Evolutionary conservation across 148 eudicot species (phyloP), one percentile per base, ranked within the genome.

Genomic region (Persicaria tinctoria): DNA sequence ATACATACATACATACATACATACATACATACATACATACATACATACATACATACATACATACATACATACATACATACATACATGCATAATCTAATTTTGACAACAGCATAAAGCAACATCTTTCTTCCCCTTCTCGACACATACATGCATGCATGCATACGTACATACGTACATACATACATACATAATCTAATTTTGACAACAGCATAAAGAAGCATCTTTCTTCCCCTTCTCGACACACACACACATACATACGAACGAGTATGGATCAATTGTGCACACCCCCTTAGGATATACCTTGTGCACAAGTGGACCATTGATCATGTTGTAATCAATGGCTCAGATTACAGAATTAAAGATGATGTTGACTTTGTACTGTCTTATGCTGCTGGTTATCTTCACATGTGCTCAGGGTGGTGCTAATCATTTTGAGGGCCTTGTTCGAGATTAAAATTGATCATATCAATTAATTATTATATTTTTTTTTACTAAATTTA

Each of bases 321-420:
- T 0, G 23, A 20, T 20, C 23, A 20, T 20, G 23, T 20, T 20
- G 23, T 20, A 20, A 0, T 20, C 23, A 20, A 20, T 20, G 23
- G 0, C 23, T 0, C 23, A 20, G 23, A 20, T 20, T 20, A 20
- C 70, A 96, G 92, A 70, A 90, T 89, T 84, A 95, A 97, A 74
- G 97, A 96, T 79, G 89, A 86, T 76, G 78, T 86, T 78, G 96
- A 88, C 64, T 87, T 87, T 75, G 80, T 84, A 74, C 57, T 84
- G 88, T 60, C 82, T 89, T 73, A 72, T 78, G 68, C 70, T 92
- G 78, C 92, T 95, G 18, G 74, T 89, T 47, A 57, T 95, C 76
- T 89, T 90, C 80, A 92, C 98, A 68, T 85, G 87, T 80, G 88
- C 90, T 68, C 0, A 20, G 23, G 23, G 23, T 0, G 0, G 23